phyloP scores from a whole-genome alignment of 2,329 filamentous ascomycete species.

The Chaetothyriales sp. region DNA sequence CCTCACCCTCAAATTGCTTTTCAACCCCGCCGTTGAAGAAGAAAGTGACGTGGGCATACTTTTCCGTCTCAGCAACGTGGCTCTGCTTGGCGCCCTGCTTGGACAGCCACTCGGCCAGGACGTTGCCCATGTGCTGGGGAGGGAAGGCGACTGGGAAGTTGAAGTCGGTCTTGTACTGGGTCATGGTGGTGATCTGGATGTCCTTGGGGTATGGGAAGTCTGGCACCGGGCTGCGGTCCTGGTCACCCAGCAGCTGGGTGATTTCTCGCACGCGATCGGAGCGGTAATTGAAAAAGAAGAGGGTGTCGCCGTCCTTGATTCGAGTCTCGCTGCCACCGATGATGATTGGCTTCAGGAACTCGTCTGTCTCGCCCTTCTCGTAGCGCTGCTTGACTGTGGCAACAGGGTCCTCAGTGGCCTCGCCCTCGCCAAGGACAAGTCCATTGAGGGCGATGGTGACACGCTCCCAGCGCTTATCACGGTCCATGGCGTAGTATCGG shows the following conservation, averaged over 20 bases:
- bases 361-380: constrained; percentile 74
- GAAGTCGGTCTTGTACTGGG: constrained; percentile 91
- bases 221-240: constrained; percentile 77
- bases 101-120: constrained; percentile 90
- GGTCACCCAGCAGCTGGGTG: constrained; percentile 79
- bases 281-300: constrained; percentile 99
- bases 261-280: constrained; percentile 95
- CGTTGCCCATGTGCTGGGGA: constrained; percentile 91
- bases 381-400: constrained; percentile 79
- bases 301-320: constrained; percentile 79
- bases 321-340: constrained; percentile 72
- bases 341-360: constrained; percentile 97
- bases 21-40: constrained; percentile 99
- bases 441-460: constrained; percentile 82
- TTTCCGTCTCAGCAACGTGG: constrained; percentile 95
- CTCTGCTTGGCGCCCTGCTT: constrained; percentile 85
- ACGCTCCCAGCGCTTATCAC: constrained; percentile 97
- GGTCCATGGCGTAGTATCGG: constrained; percentile 97
- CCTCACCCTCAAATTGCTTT: constrained; percentile 85
- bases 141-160: constrained; percentile 84
- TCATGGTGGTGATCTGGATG: constrained; percentile 84
- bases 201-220: constrained; percentile 92
- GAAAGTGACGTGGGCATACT: constrained; percentile 98
- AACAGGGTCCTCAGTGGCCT: constrained; percentile 69
- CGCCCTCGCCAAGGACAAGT: constrained; percentile 70